Conservation (phyloP, 345 rosid genomes). For the Chamaenerion angustifolium region DNA sequence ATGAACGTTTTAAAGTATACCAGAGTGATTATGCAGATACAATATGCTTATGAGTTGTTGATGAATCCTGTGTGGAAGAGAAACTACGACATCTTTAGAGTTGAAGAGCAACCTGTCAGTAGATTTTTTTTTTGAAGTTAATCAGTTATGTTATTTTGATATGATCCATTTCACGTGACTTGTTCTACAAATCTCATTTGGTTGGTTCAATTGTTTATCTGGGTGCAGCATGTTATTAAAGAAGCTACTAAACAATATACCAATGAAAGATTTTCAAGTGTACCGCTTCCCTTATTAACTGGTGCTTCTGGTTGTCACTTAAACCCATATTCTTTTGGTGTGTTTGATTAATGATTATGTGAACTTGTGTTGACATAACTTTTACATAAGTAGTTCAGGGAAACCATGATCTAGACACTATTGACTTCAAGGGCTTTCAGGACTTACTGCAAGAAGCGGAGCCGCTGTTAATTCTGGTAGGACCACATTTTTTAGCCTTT, state of each 20-base stretch:
- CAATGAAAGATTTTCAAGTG: slow-evolving; percentile 26
- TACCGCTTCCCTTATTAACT: slow-evolving; percentile 50
- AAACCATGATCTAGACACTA: slow-evolving; percentile 31
- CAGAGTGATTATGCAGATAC: slow-evolving; percentile 33
- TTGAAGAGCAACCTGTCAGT: slow-evolving; percentile 76
- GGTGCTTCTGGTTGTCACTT: slow-evolving; percentile 36
- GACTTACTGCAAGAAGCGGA: slow-evolving; percentile 31
- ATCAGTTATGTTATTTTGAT: background rate
- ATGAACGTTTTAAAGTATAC: background rate
- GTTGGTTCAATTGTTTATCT: slow-evolving; percentile 7
- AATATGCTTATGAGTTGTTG: slow-evolving; percentile 72
- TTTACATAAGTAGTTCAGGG: slow-evolving; percentile 4
- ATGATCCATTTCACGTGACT: background rate
- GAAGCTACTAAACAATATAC: slow-evolving; percentile 29
- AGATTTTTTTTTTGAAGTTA: background rate
- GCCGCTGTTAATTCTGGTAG: slow-evolving; percentile 75
- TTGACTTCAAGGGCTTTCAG: slow-evolving; percentile 37
- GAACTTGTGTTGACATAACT: background rate
- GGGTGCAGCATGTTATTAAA: slow-evolving; percentile 42
- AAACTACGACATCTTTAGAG: slow-evolving; percentile 60
- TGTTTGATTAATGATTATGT: background rate
- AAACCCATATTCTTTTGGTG: too few species aligned
- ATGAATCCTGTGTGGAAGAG: slow-evolving; percentile 64
- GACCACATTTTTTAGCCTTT: background rate
- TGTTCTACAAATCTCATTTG: background rate